phyloP scores from a whole-genome alignment of 202 grass and related monocot genomes.

The Setaria italica region DNA sequence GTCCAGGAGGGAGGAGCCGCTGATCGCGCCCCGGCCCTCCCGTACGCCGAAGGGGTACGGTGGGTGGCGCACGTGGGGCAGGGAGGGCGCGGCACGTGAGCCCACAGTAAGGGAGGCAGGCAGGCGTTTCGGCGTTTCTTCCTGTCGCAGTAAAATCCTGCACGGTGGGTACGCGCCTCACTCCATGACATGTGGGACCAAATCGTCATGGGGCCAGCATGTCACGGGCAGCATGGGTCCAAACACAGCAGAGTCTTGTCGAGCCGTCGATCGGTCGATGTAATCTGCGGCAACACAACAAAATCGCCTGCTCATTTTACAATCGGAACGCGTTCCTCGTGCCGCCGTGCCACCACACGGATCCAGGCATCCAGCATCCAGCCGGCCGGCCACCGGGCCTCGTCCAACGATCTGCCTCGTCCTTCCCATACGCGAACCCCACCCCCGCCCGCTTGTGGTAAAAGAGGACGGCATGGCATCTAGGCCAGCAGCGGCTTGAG shows the following conservation, averaged over 20 bases:
- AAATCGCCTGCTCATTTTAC: background rate
- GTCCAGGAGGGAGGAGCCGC: background rate
- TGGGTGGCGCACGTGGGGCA: slow-evolving; percentile 20
- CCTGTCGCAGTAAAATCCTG: background rate
- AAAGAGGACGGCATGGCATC: background rate
- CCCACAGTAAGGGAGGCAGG: background rate
- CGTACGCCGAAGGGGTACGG: slow-evolving; percentile 12
- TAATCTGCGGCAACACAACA: background rate
- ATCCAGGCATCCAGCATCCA: background rate
- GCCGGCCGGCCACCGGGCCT: background rate
- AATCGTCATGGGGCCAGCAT: background rate
- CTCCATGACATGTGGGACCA: slow-evolving; percentile 8
- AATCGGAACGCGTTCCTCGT: slow-evolving; percentile 35
- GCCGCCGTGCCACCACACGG: background rate
- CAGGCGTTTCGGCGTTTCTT: slow-evolving; percentile 6
- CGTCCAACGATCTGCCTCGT: background rate
- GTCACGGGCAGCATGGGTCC: slow-evolving; percentile 19
- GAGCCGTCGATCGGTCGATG: background rate
- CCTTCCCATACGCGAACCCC: background rate
- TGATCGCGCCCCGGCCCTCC: background rate
- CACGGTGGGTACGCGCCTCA: too few species aligned
- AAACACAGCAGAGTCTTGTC: background rate
- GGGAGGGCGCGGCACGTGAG: slow-evolving; percentile 5
- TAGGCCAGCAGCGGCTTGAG: background rate
- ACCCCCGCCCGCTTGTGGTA: background rate